Percentiles rank a stretch among this genome's conserved stretches.
phyloP scores from a whole-genome alignment of 768 basidiomycete species.

The Agaricus sinodeliciosus region DNA sequence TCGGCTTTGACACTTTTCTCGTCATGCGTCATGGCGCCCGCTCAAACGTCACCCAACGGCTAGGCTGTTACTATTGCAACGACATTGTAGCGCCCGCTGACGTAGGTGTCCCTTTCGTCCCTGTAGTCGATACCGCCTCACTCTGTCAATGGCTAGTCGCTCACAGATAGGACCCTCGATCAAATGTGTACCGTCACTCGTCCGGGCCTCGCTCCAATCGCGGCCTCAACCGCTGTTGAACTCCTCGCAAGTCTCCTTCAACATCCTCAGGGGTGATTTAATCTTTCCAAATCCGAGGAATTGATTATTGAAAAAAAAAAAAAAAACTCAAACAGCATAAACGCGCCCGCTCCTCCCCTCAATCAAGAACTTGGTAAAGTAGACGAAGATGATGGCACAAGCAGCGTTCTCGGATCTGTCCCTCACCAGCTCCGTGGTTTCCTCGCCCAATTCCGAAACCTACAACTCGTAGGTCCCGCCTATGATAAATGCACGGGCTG shows the following conservation, averaged over 20 bases:
- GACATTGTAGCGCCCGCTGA: conserved; percentile 96
- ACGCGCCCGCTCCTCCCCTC: conserved; percentile 68
- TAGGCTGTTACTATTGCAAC: conserved; percentile 98
- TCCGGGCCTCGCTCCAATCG: conserved; percentile 90
- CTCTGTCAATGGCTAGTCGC: conserved; percentile 26
- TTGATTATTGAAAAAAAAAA: not conserved
- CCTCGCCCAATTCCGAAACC: conserved; percentile 78
- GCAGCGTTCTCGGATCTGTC: conserved; percentile 72
- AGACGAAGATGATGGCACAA: conserved; percentile 22
- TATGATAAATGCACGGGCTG: conserved; percentile 91
- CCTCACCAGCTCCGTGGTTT: conserved; percentile 94
- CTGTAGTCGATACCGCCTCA: not conserved
- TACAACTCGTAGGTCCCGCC: conserved; percentile 81
- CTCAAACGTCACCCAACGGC: conserved; percentile 24
- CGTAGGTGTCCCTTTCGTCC: conserved; percentile 33
- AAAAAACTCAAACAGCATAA: conserved; percentile 19
- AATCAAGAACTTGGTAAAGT: conserved; percentile 21
- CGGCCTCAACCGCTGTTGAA: conserved; percentile 89
- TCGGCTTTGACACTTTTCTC: conserved; percentile 93
- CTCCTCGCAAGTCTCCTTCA: conserved; percentile 84
- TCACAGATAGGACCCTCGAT: conserved; percentile 89
- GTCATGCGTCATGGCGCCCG: conserved; percentile 94
- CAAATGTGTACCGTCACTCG: conserved; percentile 99
- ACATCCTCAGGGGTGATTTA: conserved; percentile 72
- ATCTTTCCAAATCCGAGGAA: not conserved